Conservation (phyloP, 768 basidiomycete genomes). For the Dendrothele bispora region DNA sequence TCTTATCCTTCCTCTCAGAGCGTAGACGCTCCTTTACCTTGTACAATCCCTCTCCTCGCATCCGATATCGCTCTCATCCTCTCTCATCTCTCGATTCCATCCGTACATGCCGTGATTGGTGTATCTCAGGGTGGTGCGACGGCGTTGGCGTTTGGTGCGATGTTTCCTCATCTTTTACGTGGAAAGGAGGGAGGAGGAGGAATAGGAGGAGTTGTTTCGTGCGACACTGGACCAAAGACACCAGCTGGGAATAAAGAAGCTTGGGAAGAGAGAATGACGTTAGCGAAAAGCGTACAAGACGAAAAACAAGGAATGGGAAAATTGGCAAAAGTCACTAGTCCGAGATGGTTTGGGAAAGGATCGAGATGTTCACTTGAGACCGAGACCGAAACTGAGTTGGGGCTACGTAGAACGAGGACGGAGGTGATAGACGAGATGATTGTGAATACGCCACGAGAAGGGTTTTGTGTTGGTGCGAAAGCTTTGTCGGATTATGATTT, state of each 20-base stretch:
- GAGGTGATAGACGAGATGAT: conserved; percentile 16
- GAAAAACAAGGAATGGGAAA: conserved; percentile 36
- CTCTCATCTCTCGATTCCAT: conserved; percentile 27
- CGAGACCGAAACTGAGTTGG: conserved; percentile 31
- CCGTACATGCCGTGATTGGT: conserved; percentile 45
- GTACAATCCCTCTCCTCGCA: conserved; percentile 45
- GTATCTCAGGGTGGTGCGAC: conserved; percentile 56
- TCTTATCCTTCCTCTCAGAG: conserved; percentile 24
- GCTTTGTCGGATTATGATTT: conserved; percentile 48
- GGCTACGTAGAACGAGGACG: conserved; percentile 3
- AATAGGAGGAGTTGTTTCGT: no score
- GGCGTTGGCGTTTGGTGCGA: conserved; percentile 44
- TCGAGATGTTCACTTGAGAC: conserved; percentile 26
- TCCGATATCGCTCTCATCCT: conserved; percentile 43
- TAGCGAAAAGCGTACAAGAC: conserved; percentile 23
- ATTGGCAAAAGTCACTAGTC: conserved; percentile 41
- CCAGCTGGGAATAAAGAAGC: conserved; percentile 46
- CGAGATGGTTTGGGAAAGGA: conserved; percentile 49
- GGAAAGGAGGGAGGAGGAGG: no score
- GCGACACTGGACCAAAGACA: conserved; percentile 46
- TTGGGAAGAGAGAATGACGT: conserved; percentile 45
- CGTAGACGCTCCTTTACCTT: conserved; percentile 8
- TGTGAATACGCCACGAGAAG: conserved; percentile 35
- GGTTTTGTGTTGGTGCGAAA: conserved; percentile 46
- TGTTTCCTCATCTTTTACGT: conserved; percentile 32